phyloP scores from a whole-genome alignment of 148 eudicot species.

The Rheum nobile region DNA sequence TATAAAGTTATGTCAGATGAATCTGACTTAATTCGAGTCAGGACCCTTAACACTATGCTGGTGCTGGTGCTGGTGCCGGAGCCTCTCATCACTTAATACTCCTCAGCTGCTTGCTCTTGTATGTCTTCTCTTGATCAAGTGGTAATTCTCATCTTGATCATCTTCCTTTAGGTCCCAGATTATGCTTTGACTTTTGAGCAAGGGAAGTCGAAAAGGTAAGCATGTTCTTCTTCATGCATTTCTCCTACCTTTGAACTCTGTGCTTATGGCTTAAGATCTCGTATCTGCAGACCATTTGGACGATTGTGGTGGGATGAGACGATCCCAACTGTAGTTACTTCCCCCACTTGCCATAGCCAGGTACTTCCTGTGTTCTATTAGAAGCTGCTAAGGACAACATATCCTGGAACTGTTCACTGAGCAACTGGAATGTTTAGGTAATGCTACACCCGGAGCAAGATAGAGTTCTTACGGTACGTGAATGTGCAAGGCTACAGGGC shows the following conservation, averaged over 20 bases:
- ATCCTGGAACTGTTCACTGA: neutral
- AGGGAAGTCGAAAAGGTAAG: conserved; percentile 79
- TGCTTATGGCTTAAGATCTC: neutral
- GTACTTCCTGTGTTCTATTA: conserved; percentile 12
- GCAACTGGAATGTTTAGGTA: conserved; percentile 24
- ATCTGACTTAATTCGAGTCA: no score
- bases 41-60: neutral
- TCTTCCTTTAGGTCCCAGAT: conserved; percentile 51
- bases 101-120: neutral
- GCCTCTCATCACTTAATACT: no score
- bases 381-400: neutral
- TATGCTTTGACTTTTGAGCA: conserved; percentile 49
- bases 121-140: neutral
- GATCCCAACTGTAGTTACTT: conserved; percentile 55
- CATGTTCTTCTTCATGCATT: neutral
- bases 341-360: conserved; percentile 44
- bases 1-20: no score
- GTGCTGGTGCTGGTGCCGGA: no score
- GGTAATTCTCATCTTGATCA: conserved; percentile 1
- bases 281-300: conserved; percentile 54
- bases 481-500: conserved; percentile 89
- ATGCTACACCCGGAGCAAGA: conserved; percentile 88
- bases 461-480: conserved; percentile 69
- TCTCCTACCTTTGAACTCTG: neutral
- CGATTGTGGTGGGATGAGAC: conserved; percentile 99